Percentiles rank a stretch among this genome's conserved stretches.
These are phyloP conservation scores for Cystofilobasidium macerans DNA, from an alignment of 768 basidiomycete genomes.

Conservation along the genomic window DNA sequence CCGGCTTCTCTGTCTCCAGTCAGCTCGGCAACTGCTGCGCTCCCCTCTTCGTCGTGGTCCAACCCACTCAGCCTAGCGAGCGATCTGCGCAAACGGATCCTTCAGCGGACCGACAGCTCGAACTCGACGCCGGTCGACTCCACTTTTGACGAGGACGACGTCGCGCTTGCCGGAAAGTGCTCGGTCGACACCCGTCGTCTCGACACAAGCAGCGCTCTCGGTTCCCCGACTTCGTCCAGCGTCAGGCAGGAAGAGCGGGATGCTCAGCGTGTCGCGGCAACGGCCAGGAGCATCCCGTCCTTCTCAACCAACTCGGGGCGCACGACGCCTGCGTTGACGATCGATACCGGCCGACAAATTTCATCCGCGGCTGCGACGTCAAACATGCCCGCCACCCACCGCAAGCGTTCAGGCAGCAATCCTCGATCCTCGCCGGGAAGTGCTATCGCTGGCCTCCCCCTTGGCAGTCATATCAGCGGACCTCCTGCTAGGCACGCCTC, in stretches of 20 bases:
- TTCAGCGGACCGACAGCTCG: background rate
- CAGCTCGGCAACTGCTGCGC: background rate
- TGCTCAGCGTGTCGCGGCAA: background rate
- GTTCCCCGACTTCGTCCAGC: background rate
- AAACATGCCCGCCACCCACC: no score
- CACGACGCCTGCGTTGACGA: background rate
- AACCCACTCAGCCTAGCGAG: slow-evolving; percentile 3
- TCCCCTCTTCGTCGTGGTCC: background rate
- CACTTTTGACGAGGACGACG: background rate
- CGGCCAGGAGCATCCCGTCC: background rate
- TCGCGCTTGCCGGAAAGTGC: background rate
- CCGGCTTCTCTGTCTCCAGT: background rate
- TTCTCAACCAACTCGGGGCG: background rate
- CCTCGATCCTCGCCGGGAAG: background rate
- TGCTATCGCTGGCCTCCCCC: no score
- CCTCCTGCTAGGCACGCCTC: no score
- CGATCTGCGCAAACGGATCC: background rate
- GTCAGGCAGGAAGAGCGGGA: background rate
- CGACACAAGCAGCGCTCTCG: background rate
- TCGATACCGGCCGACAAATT: background rate
- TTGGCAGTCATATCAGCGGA: no score
- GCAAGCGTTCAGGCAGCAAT: no score
- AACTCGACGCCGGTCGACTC: background rate
- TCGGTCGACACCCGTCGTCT: background rate
- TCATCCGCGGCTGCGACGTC: background rate